phyloP scores from a whole-genome alignment of 164 flowering plant species.

The Dillenia suffruticosa region DNA sequence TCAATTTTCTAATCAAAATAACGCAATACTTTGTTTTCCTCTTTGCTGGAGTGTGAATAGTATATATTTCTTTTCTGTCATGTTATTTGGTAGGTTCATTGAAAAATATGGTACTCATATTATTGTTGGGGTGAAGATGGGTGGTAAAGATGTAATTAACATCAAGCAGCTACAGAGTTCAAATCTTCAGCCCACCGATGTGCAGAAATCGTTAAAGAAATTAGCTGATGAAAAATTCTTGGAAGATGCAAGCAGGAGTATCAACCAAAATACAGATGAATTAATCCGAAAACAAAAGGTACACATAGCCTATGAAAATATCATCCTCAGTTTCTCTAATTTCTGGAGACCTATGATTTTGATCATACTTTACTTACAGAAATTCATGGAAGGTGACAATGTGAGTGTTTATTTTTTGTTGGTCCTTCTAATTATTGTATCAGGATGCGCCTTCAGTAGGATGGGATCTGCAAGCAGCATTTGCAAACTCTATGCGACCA shows the following conservation, averaged over 20 bases:
- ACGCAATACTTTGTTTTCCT: no score
- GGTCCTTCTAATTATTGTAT: slow-evolving; percentile 9
- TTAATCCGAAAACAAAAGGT: slow-evolving; percentile 53
- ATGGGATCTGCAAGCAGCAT: slow-evolving; percentile 37
- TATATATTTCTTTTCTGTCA: not conserved
- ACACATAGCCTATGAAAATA: not conserved
- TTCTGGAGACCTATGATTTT: no score
- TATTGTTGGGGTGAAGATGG: slow-evolving; percentile 83
- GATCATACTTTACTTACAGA: no score
- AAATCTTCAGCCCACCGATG: slow-evolving; percentile 49
- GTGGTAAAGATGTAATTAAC: slow-evolving; percentile 87
- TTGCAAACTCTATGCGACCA: slow-evolving; percentile 38
- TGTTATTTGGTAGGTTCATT: slow-evolving; percentile 59
- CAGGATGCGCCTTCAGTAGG: slow-evolving; percentile 40
- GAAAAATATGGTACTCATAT: slow-evolving; percentile 85
- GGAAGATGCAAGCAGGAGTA: slow-evolving; percentile 31
- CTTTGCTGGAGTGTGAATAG: no score
- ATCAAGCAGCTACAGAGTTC: slow-evolving; percentile 71
- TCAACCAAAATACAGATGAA: slow-evolving; percentile 17
- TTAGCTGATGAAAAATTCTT: slow-evolving; percentile 65
- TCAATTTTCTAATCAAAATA: no score
- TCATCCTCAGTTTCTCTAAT: no score
- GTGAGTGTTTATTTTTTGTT: not conserved
- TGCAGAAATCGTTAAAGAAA: slow-evolving; percentile 63
- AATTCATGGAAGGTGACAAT: no score